A percentile compares a stretch with the other conserved stretches of the same genome.
Conservation (phyloP, 106 monocot genomes). For the Vanilla planifolia region DNA sequence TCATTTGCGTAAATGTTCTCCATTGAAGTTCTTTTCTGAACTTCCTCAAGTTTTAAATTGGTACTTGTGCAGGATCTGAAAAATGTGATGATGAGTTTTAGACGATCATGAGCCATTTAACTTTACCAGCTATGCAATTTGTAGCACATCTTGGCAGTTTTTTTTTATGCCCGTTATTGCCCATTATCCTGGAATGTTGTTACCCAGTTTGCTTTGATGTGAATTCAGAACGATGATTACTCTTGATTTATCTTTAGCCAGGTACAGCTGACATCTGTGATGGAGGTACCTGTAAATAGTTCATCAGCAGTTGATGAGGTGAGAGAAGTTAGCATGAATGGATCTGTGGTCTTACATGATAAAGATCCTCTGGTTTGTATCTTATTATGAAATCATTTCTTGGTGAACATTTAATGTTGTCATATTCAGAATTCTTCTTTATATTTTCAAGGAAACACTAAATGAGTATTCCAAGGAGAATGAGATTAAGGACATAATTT, state of each 20-base stretch:
- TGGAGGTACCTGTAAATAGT: neutral
- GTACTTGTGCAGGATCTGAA: too few relatives aligned
- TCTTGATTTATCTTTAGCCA: neutral
- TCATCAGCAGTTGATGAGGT: neutral
- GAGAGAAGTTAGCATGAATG: neutral
- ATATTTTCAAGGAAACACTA: neutral
- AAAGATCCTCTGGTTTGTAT: neutral
- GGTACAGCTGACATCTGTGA: neutral
- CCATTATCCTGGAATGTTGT: neutral
- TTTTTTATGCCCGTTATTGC: neutral
- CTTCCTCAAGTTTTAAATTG: too few relatives aligned
- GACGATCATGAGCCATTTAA: neutral
- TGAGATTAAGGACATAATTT: constrained; percentile 17
- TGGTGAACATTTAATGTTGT: neutral
- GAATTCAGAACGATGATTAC: neutral
- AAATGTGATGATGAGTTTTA: neutral
- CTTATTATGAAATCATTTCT: neutral
- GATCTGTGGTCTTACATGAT: neutral
- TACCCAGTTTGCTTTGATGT: neutral
- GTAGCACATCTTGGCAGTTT: neutral
- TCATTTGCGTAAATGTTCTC: too few relatives aligned
- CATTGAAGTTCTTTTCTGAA: too few relatives aligned
- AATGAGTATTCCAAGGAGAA: constrained; percentile 3
- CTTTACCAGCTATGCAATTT: neutral
- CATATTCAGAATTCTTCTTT: neutral